These are phyloP conservation scores for Cytospora schulzeri DNA, from an alignment of 2,329 filamentous ascomycete species.

Conservation along the genomic window DNA sequence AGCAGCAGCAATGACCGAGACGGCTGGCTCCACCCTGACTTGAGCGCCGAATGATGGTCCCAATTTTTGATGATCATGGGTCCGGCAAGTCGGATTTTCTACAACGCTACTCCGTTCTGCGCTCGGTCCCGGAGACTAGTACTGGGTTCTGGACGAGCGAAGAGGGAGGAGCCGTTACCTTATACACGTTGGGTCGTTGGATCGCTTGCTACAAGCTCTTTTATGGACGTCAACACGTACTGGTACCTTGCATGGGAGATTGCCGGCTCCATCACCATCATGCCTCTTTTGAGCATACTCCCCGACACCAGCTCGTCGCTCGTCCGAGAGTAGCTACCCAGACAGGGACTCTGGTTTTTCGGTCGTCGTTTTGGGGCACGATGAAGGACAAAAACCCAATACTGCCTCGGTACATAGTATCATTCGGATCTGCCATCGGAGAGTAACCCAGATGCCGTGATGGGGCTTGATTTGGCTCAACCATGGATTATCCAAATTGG, in stretches of 20 bases:
- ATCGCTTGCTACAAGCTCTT: conserved; percentile 10
- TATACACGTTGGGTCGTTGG: conserved; percentile 14
- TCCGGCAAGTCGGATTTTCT: conserved; percentile 17
- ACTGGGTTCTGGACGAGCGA: conserved; percentile 16
- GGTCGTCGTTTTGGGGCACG: not conserved
- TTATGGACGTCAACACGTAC: conserved; percentile 16
- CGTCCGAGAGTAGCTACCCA: not conserved
- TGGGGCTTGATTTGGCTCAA: conserved; percentile 12
- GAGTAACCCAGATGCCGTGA: conserved; percentile 20
- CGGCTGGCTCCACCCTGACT: conserved; percentile 24
- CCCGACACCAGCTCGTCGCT: conserved; percentile 2
- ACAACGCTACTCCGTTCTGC: conserved; percentile 9
- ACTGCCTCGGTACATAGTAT: conserved; percentile 2
- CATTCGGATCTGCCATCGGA: conserved; percentile 20
- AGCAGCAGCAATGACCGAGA: conserved; percentile 14
- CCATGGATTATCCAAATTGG: conserved; percentile 19
- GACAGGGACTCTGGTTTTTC: not conserved
- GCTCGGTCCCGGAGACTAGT: conserved; percentile 13
- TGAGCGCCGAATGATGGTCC: conserved; percentile 26
- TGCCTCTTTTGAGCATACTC: conserved; percentile 15
- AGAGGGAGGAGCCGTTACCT: conserved; percentile 13
- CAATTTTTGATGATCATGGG: conserved; percentile 23
- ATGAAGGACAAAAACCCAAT: not conserved
- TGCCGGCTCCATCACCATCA: conserved; percentile 15
- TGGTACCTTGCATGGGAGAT: conserved; percentile 19